phyloP scores from a whole-genome alignment of 805 yeast species.

The Kuraishia molischiana region DNA sequence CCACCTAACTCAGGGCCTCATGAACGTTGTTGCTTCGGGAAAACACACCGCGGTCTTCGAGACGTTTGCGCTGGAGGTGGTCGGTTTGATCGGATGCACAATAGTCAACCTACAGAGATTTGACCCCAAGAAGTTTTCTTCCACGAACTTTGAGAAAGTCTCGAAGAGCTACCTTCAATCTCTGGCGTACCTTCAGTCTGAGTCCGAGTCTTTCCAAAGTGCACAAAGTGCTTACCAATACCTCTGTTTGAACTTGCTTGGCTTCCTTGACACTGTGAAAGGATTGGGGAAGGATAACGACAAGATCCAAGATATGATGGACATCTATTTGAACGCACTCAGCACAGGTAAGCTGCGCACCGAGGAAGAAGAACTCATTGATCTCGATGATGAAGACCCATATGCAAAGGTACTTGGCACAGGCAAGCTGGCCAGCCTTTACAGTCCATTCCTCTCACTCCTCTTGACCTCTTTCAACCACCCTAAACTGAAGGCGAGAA shows the following conservation, averaged over 20 bases:
- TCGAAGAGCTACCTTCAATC: not conserved
- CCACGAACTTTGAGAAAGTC: not conserved
- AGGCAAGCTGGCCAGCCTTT: slow-evolving; percentile 10
- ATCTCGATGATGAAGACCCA: not conserved
- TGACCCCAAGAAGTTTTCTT: not conserved
- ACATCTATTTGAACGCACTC: not conserved
- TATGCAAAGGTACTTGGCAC: not conserved
- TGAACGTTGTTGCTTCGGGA: slow-evolving; percentile 28
- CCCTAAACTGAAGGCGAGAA: slow-evolving; percentile 39
- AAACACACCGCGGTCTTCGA: slow-evolving; percentile 31
- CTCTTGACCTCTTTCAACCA: slow-evolving; percentile 38
- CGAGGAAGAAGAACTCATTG: not conserved
- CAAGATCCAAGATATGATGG: not conserved
- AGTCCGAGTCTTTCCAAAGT: not conserved
- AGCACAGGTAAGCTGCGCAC: not conserved
- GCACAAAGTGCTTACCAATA: not conserved
- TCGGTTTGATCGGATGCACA: slow-evolving; percentile 51
- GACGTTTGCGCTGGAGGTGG: slow-evolving; percentile 43
- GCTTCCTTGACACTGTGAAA: too few relatives aligned
- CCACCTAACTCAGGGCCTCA: slow-evolving; percentile 32
- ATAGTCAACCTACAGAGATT: slow-evolving; percentile 13
- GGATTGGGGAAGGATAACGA: not conserved
- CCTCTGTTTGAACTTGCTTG: not conserved
- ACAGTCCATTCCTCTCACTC: slow-evolving; percentile 43
- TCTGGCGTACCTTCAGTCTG: not conserved